Evolutionary conservation across 2,329 filamentous ascomycete genomes (phyloP).

Genomic region (Pochonia chlamydosporia): DNA sequence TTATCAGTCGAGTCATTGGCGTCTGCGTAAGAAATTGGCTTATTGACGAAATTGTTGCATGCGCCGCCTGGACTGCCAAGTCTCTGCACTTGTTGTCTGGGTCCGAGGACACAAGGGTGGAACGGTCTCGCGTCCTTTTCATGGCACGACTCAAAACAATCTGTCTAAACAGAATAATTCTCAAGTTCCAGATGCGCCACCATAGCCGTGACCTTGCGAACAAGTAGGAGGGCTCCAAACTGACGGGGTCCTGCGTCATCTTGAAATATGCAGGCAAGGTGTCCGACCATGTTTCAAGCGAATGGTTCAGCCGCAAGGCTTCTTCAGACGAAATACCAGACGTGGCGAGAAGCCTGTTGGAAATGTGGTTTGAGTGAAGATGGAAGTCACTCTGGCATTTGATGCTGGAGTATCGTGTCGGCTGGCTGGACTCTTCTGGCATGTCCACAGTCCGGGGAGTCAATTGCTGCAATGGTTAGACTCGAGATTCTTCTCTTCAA

Average conservation of each 20-base stretch:
- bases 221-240: conserved; percentile 15
- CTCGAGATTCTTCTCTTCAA: not conserved
- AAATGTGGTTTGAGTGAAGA: conserved; percentile 24
- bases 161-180: conserved; percentile 24
- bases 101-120: conserved; percentile 6
- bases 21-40: conserved; percentile 15
- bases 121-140: conserved; percentile 10
- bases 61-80: conserved; percentile 20
- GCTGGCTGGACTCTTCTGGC: conserved; percentile 16
- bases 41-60: conserved; percentile 20
- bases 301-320: conserved; percentile 17
- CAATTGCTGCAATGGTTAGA: conserved; percentile 10
- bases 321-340: conserved; percentile 19
- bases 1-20: conserved; percentile 17
- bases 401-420: conserved; percentile 22
- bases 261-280: conserved; percentile 21
- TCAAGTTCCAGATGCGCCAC: conserved; percentile 28
- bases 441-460: conserved; percentile 17
- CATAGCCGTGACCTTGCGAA: conserved; percentile 22
- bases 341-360: conserved; percentile 21
- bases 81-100: conserved; percentile 17
- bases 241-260: conserved; percentile 10
- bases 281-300: conserved; percentile 20
- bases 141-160: conserved; percentile 20
- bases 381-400: conserved; percentile 24